These are phyloP conservation scores for Agapanthus africanus DNA, from an alignment of 106 monocot genomes.

Conservation along the genomic window DNA sequence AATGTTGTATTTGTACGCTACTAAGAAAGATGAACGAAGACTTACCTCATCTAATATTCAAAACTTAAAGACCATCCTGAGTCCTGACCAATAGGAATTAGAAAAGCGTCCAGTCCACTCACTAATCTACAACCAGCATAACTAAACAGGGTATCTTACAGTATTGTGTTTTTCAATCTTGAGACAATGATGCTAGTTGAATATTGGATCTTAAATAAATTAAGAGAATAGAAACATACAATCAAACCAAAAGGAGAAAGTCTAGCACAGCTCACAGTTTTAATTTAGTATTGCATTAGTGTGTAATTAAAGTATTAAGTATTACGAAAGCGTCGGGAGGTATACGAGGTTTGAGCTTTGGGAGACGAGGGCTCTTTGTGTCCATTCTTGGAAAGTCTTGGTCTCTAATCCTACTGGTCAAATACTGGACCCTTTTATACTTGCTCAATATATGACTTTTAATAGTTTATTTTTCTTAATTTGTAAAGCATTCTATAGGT, in stretches of 20 bases:
- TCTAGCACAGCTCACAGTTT: constrained; percentile 10
- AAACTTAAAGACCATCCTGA: background rate
- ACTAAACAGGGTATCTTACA: background rate
- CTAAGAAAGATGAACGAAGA: background rate
- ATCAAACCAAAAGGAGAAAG: background rate
- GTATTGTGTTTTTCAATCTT: background rate
- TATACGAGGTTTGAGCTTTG: constrained; percentile 9
- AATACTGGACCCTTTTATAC: background rate
- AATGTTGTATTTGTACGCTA: background rate
- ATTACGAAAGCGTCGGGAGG: constrained; percentile 1
- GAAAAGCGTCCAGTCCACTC: background rate
- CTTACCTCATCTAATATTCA: constrained; percentile 6
- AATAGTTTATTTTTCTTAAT: too few relatives aligned
- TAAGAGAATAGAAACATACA: background rate
- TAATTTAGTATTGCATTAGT: background rate
- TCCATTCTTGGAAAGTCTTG: constrained; percentile 1
- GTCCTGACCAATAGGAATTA: background rate
- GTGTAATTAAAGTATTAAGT: background rate
- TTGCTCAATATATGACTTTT: too few relatives aligned
- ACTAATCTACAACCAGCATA: background rate
- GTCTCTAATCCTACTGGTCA: background rate
- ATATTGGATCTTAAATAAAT: background rate
- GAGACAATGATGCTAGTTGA: constrained; percentile 3
- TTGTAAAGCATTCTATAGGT: too few relatives aligned
- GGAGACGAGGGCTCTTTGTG: background rate